Percentiles rank a stretch among this genome's conserved stretches.
Evolutionary conservation across 1,284 basidiomycete species (phyloP).

Genomic region (Marasmius sp.): DNA sequence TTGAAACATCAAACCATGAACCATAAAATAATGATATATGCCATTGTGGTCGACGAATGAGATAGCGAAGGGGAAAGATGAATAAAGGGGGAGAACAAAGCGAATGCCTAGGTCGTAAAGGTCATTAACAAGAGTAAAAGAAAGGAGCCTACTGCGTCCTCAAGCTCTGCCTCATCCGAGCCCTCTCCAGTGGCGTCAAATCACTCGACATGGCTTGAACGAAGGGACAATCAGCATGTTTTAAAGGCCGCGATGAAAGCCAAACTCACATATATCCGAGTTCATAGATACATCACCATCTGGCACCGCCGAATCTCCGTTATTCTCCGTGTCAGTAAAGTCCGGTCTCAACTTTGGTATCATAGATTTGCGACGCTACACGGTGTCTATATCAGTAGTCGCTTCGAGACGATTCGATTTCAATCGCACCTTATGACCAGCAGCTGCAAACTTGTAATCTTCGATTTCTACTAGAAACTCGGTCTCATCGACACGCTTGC

Average conservation of each 20-base stretch:
- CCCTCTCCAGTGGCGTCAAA: slow-evolving; percentile 57
- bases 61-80: neutral
- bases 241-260: neutral
- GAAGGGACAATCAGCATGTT: slow-evolving; percentile 8
- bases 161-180: slow-evolving; percentile 47
- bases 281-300: slow-evolving; percentile 42
- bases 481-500: slow-evolving; percentile 63
- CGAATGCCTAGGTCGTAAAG: neutral
- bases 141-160: slow-evolving; percentile 16
- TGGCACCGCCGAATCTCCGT: slow-evolving; percentile 15
- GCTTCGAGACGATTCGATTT: neutral
- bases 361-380: slow-evolving; percentile 56
- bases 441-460: slow-evolving; percentile 61
- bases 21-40: neutral
- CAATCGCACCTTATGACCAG: slow-evolving; percentile 55
- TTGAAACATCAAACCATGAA: neutral
- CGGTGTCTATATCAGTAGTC: slow-evolving; percentile 4
- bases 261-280: slow-evolving; percentile 45
- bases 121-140: neutral
- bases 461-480: slow-evolving; percentile 71
- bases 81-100: neutral
- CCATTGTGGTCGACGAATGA: neutral
- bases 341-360: slow-evolving; percentile 57
- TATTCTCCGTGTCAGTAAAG: slow-evolving; percentile 23
- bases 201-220: slow-evolving; percentile 40